Conservation (phyloP, 495 filamentous ascomycete species). For the Patellaria atrata region DNA sequence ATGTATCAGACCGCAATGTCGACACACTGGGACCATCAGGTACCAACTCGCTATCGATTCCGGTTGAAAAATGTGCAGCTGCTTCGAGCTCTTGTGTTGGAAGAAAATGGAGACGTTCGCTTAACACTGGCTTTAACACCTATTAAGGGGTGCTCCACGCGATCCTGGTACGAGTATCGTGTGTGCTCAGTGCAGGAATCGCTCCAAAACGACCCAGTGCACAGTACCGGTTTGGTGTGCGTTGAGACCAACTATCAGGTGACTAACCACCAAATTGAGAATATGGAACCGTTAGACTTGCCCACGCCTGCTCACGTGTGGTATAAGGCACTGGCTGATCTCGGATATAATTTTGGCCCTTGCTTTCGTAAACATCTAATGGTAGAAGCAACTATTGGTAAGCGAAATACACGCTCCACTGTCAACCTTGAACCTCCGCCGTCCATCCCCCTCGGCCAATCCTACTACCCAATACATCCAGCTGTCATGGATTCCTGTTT, state of each 20-base stretch:
- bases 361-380: not conserved
- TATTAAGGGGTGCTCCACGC: no score
- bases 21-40: no score
- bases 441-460: constrained; percentile 1
- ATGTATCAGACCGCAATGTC: no score
- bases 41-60: no score
- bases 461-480: constrained; percentile 10
- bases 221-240: not conserved
- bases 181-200: not conserved
- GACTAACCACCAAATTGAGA: not conserved
- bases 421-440: constrained; percentile 5
- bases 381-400: constrained; percentile 8
- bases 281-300: not conserved
- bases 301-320: not conserved
- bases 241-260: not conserved
- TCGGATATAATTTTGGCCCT: constrained; percentile 5
- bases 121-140: not conserved
- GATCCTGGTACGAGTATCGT: constrained; percentile 2
- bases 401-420: constrained; percentile 9
- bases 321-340: constrained; percentile 3
- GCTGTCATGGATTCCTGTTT: constrained; percentile 6
- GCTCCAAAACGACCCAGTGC: not conserved
- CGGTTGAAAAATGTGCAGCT: constrained; percentile 2
- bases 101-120: not conserved
- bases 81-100: constrained; percentile 1